phyloP scores from a whole-genome alignment of 352 stramenopile species.

The Phytophthora hybrid region DNA sequence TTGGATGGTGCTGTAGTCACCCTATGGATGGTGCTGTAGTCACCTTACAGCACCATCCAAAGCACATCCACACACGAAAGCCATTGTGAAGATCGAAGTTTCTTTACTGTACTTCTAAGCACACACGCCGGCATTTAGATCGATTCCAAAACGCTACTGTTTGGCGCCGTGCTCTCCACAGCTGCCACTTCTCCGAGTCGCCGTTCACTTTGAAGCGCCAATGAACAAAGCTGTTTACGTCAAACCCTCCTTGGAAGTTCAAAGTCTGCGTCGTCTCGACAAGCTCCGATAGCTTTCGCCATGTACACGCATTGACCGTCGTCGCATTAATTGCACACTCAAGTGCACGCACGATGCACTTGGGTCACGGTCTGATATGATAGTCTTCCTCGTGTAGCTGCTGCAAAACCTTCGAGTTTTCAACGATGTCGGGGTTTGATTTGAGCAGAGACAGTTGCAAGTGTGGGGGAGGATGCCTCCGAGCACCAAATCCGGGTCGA shows the following conservation, averaged over 20 bases:
- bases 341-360: slow-evolving; percentile 62
- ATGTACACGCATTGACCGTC: slow-evolving; percentile 44
- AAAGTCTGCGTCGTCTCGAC: slow-evolving; percentile 39
- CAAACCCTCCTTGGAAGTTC: slow-evolving; percentile 20
- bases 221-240: slow-evolving; percentile 52
- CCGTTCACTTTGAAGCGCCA: slow-evolving; percentile 72
- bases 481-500: slow-evolving; percentile 25
- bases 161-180: slow-evolving; percentile 47
- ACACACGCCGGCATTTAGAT: too few relatives aligned
- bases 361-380: slow-evolving; percentile 64
- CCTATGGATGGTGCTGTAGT: too few relatives aligned
- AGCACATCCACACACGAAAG: too few relatives aligned
- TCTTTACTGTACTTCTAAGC: too few relatives aligned
- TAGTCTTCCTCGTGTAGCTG: slow-evolving; percentile 45
- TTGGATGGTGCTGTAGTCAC: too few relatives aligned
- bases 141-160: slow-evolving; percentile 14
- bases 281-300: slow-evolving; percentile 44
- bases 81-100: too few relatives aligned
- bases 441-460: slow-evolving; percentile 43
- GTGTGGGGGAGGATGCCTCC: slow-evolving; percentile 40
- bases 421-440: slow-evolving; percentile 40
- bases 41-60: too few relatives aligned
- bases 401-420: slow-evolving; percentile 42
- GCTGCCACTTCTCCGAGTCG: slow-evolving; percentile 47
- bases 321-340: slow-evolving; percentile 52